Base-by-base conservation (phyloP, 2,329 filamentous ascomycete genomes). In the Pseudonectria foliicola region DNA sequence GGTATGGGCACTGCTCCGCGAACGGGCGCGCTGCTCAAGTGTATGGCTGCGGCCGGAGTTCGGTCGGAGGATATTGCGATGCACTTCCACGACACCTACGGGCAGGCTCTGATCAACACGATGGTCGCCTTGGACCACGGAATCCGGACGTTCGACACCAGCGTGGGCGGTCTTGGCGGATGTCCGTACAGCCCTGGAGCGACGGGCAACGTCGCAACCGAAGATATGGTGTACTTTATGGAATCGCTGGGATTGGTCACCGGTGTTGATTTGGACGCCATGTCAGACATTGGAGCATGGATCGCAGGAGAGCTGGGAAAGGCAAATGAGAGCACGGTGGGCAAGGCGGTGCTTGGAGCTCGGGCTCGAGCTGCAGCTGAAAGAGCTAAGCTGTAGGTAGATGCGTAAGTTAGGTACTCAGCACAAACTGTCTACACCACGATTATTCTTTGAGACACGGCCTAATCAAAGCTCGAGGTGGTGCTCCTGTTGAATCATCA, bases 51-150 rank as follows among this genome's bases (percentile, higher is more conserved):
- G 2, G 82, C 82, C 2, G 82, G 80, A 1, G 71, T 93, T 13
- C 71, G 80, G 13, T 73, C 71, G 35, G 76, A 80, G 49, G 80
- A 85, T 49, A 62, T 93, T 10, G 85, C 85, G 0, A 78, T 89
- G 64, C 87, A 94, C 60, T 90, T 93, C 52, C 87, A 94, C 59
- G 85, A 94, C 54, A 93, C 87, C 1, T 90, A 88, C 54, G 86
- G 85, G 1, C 82, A 88, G 64, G 86, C 85, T 2, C 66, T 90
- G n/a, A 81, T 87, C 7, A 93, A 93, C 54, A 81, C 80, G 5
- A 78, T 85, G 10, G 79, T 89, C 1, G 80, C 81, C 25, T 71
- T 92, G 21, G 82, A 86, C 54, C 77, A 84, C 47, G 87, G 87
- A 0, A 74, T 93, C 27, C 66, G 84, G 23, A 84, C 76, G 0